phyloP scores from a whole-genome alignment of 192 early-diverging fungal species.

The Chytriomyces sp. region DNA sequence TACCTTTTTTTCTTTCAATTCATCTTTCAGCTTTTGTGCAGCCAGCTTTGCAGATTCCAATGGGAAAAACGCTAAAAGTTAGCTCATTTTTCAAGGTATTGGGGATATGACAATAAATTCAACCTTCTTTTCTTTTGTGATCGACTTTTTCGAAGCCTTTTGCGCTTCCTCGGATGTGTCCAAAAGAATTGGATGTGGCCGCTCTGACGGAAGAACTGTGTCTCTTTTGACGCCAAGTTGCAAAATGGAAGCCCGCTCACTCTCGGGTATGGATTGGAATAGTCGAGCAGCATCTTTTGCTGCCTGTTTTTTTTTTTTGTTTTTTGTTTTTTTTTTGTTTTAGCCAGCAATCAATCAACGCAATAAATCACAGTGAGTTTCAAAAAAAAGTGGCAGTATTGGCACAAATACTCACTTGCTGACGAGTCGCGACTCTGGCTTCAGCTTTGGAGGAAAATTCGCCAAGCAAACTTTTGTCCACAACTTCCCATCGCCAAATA shows the following conservation, averaged over 20 bases:
- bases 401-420: background rate
- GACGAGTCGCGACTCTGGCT: background rate
- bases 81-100: too few species aligned
- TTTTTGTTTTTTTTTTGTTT: too few species aligned
- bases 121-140: constrained; percentile 14
- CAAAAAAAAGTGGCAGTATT: background rate
- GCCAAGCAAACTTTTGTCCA: constrained; percentile 12
- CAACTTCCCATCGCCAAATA: constrained; percentile 27
- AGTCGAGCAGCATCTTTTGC: too few species aligned
- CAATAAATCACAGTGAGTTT: background rate
- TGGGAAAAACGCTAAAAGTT: too few species aligned
- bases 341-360: too few species aligned
- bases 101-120: too few species aligned
- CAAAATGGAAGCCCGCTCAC: too few species aligned
- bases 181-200: too few species aligned
- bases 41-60: constrained; percentile 4
- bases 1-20: constrained; percentile 22
- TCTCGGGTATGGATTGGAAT: too few species aligned
- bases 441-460: background rate
- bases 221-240: too few species aligned
- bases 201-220: too few species aligned
- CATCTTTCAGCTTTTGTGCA: constrained; percentile 16
- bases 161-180: background rate
- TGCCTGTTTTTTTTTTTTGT: too few species aligned
- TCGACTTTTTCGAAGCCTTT: background rate